Evolutionary conservation across 306 rosid species (phyloP).

Genomic region (Prinsepia uniflora): DNA sequence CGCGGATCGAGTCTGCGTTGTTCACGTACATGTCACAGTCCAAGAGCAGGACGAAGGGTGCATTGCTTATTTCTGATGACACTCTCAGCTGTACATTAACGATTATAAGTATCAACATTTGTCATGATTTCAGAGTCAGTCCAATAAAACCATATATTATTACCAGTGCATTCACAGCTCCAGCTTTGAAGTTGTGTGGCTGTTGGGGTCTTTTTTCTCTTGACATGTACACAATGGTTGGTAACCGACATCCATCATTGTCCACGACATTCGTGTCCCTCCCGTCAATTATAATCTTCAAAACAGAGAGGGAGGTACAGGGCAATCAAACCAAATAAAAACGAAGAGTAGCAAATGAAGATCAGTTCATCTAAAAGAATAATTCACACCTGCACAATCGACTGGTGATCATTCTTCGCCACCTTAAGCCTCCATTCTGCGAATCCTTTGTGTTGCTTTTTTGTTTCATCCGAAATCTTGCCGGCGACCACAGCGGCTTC

Average conservation of each 20-base stretch:
- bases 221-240: conserved; percentile 59
- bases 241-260: conserved; percentile 41
- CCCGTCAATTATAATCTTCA: conserved; percentile 54
- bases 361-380: background rate
- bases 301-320: background rate
- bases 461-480: conserved; percentile 37
- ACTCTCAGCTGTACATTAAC: conserved; percentile 50
- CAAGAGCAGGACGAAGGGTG: conserved; percentile 56
- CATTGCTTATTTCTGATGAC: conserved; percentile 63
- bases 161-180: conserved; percentile 59
- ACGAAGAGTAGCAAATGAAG: background rate
- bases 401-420: conserved; percentile 56
- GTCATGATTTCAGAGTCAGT: too few species aligned
- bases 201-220: conserved; percentile 57
- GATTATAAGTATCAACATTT: too few species aligned
- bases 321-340: background rate
- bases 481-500: conserved; percentile 33
- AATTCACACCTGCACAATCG: conserved; percentile 52
- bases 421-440: conserved; percentile 49
- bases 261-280: conserved; percentile 41
- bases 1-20: conserved; percentile 39
- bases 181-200: conserved; percentile 77
- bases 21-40: conserved; percentile 75
- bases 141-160: too few species aligned
- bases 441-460: conserved; percentile 42